Base-by-base conservation (phyloP, 169 alveolate genomes). In the Eimeria necatrix region DNA sequence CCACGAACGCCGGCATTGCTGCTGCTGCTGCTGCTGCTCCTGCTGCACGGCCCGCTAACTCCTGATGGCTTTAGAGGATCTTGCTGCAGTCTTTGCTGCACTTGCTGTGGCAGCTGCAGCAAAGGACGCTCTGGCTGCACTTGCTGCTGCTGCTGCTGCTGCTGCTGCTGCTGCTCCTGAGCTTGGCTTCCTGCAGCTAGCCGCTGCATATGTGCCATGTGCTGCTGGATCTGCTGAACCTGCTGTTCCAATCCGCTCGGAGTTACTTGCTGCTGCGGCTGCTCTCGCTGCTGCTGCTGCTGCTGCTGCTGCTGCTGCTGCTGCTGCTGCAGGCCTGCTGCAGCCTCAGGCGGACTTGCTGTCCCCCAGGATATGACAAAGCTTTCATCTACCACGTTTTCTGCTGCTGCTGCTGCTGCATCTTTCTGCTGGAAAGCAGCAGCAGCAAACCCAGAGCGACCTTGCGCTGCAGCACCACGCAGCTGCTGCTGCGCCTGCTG, bases 401-500 rank as follows among this genome's bases (percentile, higher is more conserved):
- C 68, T 56, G 41, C 85, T 4, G 85, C 60, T 41, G 41, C 78
- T 68, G 78, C 48, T 46, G 85, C 61, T 41, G 85, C 85, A 74
- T 8, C 32, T 41, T 68, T 7, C 46, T 22, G 78, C 7, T 68
- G 59, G 16, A 74, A 74, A 74, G 85, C 85, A 48, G 85, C 56
- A 41, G 59, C 85, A 32, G 24, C 85, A 20, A 48, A 32, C 4
- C 26, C 61, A 6, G 85, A 6, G 24, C 61, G n/a, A 51, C 18
- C 85, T 26, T 9, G 85, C 26, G 85, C 60, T 14, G 85, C 85
- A 20, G 59, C 85, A 20, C 85, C 24, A 32, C 59, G 85, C 20
- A 74, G 24, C 85, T 74, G 85, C 53, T 48, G 85, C 85, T 74
- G 85, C 60, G 85, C 85, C 12, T 74, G 85, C 53, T 74, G 85